phyloP scores from a whole-genome alignment of 2,329 filamentous ascomycete genomes.

The Metarhizium guizhouense region DNA sequence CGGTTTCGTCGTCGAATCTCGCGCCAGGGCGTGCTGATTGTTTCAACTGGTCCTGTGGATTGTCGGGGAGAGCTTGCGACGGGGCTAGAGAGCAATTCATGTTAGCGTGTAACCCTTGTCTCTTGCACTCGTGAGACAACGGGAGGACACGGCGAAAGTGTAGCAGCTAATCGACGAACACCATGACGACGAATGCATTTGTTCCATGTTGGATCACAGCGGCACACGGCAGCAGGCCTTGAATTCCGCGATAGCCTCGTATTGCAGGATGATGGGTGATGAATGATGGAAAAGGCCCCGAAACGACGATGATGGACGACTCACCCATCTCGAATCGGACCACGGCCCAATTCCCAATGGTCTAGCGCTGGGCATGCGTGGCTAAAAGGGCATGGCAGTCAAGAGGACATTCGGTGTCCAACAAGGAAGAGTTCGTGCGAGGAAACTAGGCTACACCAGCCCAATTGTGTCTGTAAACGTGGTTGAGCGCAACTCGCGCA shows the following conservation, averaged over 20 bases:
- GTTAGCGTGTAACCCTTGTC: constrained; percentile 4
- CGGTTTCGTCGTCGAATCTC: constrained; percentile 44
- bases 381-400: constrained; percentile 7
- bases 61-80: constrained; percentile 51
- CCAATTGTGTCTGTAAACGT: neutral
- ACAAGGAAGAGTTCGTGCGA: neutral
- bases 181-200: neutral
- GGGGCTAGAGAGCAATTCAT: constrained; percentile 31
- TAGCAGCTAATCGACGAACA: neutral
- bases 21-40: constrained; percentile 41
- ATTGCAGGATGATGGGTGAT: neutral
- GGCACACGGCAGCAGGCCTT: neutral
- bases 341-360: constrained; percentile 13
- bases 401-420: neutral
- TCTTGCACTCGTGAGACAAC: constrained; percentile 1
- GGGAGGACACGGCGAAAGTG: neutral
- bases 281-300: neutral
- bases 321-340: constrained; percentile 18
- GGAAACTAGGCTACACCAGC: neutral
- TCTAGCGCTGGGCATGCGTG: constrained; percentile 12
- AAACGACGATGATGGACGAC: constrained; percentile 1
- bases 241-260: neutral
- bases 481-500: neutral
- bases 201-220: neutral
- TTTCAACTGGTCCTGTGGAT: constrained; percentile 41